Percentiles rank a stretch among this genome's conserved stretches.
Conservation (phyloP, 2,329 filamentous ascomycete genomes). For the Ascochyta fabae region DNA sequence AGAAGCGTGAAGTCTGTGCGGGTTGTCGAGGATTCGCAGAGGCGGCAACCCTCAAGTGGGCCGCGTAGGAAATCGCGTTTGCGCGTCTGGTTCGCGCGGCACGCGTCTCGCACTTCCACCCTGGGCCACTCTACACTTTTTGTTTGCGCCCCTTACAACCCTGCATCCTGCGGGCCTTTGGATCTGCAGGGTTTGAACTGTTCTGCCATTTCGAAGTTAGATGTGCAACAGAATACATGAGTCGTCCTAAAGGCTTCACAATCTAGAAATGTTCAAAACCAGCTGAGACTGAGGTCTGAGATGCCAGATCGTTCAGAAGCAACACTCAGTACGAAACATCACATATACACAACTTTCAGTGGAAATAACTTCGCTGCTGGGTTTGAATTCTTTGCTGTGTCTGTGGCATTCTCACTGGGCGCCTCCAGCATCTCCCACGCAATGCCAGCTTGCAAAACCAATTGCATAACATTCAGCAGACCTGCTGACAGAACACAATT, state of each 20-base stretch:
- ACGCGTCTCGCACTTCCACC: constrained; percentile 2
- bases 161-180: background rate
- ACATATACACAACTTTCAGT: too few relatives aligned
- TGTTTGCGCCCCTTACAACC: background rate
- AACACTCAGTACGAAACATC: too few relatives aligned
- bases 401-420: too few relatives aligned
- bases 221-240: too few relatives aligned
- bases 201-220: too few relatives aligned
- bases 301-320: too few relatives aligned
- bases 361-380: too few relatives aligned
- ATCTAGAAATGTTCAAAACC: too few relatives aligned
- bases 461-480: background rate
- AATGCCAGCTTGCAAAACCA: background rate
- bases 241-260: too few relatives aligned
- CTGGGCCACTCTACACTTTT: background rate
- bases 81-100: constrained; percentile 5
- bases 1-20: constrained; percentile 11
- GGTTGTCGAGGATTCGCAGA: constrained; percentile 7
- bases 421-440: background rate
- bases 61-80: constrained; percentile 5
- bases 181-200: too few relatives aligned
- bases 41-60: background rate
- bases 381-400: too few relatives aligned
- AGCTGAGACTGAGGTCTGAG: too few relatives aligned
- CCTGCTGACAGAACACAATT: background rate